phyloP scores from a whole-genome alignment of 1,284 basidiomycete species.

The Boletus semigastroideus region DNA sequence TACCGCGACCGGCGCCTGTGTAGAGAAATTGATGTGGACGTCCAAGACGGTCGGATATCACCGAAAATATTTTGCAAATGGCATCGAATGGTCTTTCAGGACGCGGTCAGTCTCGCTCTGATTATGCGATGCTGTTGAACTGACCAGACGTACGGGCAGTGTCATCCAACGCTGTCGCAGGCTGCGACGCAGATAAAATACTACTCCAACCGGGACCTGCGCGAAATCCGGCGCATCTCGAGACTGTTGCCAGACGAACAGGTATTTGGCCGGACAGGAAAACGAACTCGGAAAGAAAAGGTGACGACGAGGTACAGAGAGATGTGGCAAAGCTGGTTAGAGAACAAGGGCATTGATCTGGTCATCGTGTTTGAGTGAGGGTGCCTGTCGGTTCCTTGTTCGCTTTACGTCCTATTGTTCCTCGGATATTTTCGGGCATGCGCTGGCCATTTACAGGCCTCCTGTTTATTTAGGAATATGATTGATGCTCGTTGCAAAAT shows the following conservation, averaged over 20 bases:
- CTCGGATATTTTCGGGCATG: neutral
- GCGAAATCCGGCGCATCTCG: conserved; percentile 40
- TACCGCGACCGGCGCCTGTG: conserved; percentile 22
- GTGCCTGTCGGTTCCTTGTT: neutral
- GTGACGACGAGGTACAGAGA: conserved; percentile 26
- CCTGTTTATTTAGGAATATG: no score
- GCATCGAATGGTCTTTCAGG: conserved; percentile 41
- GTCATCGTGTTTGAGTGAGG: conserved; percentile 26
- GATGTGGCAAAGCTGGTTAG: conserved; percentile 39
- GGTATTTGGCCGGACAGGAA: conserved; percentile 23
- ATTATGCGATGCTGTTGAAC: neutral
- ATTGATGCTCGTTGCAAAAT: neutral
- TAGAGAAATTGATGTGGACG: conserved; percentile 1
- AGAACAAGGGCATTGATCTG: conserved; percentile 24
- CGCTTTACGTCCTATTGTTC: neutral
- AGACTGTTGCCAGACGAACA: conserved; percentile 33
- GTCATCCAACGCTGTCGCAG: conserved; percentile 33
- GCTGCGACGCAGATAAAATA: conserved; percentile 32
- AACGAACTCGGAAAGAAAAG: neutral
- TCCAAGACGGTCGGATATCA: conserved; percentile 21
- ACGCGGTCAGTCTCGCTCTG: conserved; percentile 29
- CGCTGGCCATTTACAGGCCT: neutral
- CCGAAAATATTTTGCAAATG: conserved; percentile 39
- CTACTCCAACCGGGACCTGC: conserved; percentile 37
- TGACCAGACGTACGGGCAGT: conserved; percentile 20